A percentile compares a stretch with the other conserved stretches of the same genome.
phyloP scores from a whole-genome alignment of 306 rosid genomes.

The Castanea mollissima region DNA sequence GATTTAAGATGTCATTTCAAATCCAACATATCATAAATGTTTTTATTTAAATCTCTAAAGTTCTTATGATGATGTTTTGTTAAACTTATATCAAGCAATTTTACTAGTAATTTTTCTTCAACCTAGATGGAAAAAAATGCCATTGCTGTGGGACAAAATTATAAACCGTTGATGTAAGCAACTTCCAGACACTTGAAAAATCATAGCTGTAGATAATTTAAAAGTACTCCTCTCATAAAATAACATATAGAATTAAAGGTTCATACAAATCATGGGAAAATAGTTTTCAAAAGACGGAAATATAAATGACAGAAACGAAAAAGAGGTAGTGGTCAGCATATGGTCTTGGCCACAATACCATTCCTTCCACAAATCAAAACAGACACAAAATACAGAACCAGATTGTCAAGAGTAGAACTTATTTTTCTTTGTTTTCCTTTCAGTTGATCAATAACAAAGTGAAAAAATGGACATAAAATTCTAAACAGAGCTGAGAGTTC shows the following conservation, averaged over 20 bases:
- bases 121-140: no score
- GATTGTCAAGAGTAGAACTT: background rate
- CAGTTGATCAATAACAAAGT: background rate
- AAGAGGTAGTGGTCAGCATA: background rate
- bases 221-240: background rate
- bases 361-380: background rate
- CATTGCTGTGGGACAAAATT: no score
- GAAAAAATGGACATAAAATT: background rate
- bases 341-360: background rate
- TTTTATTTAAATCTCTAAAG: no score
- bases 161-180: background rate
- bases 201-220: background rate
- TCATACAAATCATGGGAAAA: background rate
- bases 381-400: background rate
- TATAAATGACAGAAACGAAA: background rate
- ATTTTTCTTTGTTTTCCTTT: background rate
- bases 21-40: no score
- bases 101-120: no score
- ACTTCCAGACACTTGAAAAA: background rate
- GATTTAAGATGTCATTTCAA: no score
- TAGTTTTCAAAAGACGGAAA: background rate
- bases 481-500: background rate
- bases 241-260: background rate
- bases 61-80: no score
- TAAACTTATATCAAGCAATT: no score